These are phyloP conservation scores for Colletotrichum graminicola DNA, from an alignment of 2,329 filamentous ascomycete genomes.

Conservation along the genomic window DNA sequence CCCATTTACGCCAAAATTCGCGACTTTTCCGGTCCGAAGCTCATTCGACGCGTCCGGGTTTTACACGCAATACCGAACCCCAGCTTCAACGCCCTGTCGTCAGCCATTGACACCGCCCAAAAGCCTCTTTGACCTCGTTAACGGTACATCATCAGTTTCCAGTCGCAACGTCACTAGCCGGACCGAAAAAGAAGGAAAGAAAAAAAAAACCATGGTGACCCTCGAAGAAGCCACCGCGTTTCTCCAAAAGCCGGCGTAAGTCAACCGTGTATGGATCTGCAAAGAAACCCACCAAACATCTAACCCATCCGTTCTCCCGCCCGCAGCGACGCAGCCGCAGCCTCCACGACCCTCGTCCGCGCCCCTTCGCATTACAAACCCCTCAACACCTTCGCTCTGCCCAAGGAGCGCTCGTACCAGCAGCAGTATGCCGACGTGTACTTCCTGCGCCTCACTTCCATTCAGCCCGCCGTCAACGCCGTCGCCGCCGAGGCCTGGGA, in stretches of 20 bases:
- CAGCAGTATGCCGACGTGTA: conserved; percentile 99
- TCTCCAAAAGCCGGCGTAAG: conserved; percentile 64
- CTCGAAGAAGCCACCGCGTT: conserved; percentile 59
- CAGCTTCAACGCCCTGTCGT: conserved; percentile 7
- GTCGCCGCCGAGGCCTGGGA: conserved; percentile 83
- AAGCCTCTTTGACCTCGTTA: not conserved
- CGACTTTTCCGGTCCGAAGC: conserved; percentile 42
- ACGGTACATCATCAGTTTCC: not conserved
- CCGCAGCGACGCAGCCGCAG: conserved; percentile 24
- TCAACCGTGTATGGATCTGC: conserved; percentile 7
- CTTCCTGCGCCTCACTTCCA: conserved; percentile 87
- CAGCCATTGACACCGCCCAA: conserved; percentile 26
- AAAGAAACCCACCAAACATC: not conserved
- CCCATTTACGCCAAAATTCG: conserved; percentile 52
- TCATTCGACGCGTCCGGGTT: conserved; percentile 33
- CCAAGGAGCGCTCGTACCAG: conserved; percentile 80
- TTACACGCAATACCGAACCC: conserved; percentile 37
- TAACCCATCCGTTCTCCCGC: not conserved
- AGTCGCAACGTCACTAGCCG: not conserved
- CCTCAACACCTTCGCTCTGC: conserved; percentile 79
- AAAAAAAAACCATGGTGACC: conserved; percentile 54
- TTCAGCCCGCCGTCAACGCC: conserved; percentile 85
- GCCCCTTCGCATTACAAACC: conserved; percentile 75
- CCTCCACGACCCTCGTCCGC: conserved; percentile 59
- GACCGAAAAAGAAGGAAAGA: not conserved